Evolutionary conservation across 1,139 yeast genomes (phyloP).

Genomic region (Taiozyma sp.): DNA sequence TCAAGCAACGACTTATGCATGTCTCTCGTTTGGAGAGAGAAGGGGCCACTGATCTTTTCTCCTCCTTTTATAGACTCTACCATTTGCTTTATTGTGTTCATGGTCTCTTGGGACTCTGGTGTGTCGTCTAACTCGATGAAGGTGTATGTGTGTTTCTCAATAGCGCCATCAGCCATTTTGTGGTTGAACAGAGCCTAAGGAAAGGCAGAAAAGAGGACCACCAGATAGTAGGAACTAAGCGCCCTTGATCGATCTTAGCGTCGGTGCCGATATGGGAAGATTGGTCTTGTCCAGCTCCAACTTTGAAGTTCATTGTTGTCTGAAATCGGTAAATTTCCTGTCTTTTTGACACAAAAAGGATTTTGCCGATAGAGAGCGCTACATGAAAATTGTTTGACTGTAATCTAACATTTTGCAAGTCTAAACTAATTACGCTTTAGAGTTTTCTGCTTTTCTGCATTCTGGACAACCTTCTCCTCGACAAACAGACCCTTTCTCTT

Average conservation of each 20-base stretch:
- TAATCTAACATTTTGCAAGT: background rate
- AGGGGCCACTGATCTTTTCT: background rate
- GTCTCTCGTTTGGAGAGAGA: background rate
- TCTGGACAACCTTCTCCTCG: constrained; percentile 83
- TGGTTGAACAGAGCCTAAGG: background rate
- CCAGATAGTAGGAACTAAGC: background rate
- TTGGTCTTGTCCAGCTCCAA: background rate
- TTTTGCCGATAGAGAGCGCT: background rate
- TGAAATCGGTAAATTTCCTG: background rate
- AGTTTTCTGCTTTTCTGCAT: constrained; percentile 92
- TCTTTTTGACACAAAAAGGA: background rate
- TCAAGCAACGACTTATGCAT: background rate
- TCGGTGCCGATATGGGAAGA: background rate
- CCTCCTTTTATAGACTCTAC: background rate
- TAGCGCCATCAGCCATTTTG: background rate
- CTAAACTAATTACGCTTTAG: constrained; percentile 43
- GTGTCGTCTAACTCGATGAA: background rate
- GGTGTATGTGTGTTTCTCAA: background rate
- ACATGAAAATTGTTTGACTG: background rate
- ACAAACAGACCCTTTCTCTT: constrained; percentile 85
- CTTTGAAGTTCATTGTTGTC: background rate
- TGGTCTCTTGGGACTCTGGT: background rate
- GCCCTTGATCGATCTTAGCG: background rate
- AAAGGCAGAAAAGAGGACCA: background rate
- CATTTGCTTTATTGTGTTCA: background rate